Percentiles rank a stretch among this genome's conserved stretches.
Conservation (phyloP, 2,329 filamentous ascomycete species). For the Chrysoporthe austroafricana region DNA sequence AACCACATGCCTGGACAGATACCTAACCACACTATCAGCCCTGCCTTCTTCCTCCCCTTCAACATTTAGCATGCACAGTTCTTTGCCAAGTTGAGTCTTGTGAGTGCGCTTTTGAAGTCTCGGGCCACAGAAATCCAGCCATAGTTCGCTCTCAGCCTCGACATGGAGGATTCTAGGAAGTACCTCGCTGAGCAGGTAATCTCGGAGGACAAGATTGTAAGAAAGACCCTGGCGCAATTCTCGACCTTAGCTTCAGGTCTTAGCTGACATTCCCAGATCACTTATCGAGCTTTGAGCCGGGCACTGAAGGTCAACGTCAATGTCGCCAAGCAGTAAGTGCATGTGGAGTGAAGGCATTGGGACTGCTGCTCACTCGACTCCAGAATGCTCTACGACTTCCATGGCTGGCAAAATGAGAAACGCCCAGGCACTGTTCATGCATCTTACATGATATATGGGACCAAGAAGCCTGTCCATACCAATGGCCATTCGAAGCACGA, state of each 20-base stretch:
- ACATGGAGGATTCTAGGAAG: conserved; percentile 67
- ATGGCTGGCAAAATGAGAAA: conserved; percentile 75
- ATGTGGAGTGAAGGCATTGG: not conserved
- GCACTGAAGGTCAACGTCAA: conserved; percentile 84
- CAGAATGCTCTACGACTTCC: conserved; percentile 87
- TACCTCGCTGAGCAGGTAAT: conserved; percentile 78
- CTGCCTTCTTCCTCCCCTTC: not conserved
- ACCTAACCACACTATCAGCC: not conserved
- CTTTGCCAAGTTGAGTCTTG: not conserved
- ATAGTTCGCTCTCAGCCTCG: not conserved
- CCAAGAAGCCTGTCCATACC: conserved; percentile 49
- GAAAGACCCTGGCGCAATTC: conserved; percentile 34
- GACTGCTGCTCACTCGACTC: not conserved
- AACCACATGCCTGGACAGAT: not conserved
- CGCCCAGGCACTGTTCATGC: conserved; percentile 79
- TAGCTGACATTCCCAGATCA: conserved; percentile 62
- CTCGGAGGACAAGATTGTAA: conserved; percentile 73
- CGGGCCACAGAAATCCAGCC: not conserved
- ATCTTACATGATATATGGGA: conserved; percentile 86
- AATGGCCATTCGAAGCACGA: conserved; percentile 45
- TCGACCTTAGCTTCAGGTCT: not conserved
- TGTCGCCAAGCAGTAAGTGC: conserved; percentile 79
- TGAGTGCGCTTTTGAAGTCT: not conserved
- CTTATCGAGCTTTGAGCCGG: conserved; percentile 83
- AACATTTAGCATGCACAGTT: not conserved